These are phyloP conservation scores for Jamesozyma piceae DNA, from an alignment of 805 yeast species.

Conservation along the genomic window DNA sequence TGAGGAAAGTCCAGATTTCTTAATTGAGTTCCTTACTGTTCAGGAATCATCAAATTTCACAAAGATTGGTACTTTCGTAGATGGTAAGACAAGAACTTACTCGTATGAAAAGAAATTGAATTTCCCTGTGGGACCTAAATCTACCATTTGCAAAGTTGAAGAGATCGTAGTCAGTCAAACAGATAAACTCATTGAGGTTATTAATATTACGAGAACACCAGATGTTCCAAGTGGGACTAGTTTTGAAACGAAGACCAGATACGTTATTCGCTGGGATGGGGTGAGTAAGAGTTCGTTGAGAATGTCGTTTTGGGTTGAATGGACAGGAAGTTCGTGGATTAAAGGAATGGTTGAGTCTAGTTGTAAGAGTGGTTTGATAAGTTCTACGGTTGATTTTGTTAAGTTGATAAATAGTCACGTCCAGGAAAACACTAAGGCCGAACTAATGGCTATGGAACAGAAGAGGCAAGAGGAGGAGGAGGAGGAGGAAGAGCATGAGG, in stretches of 20 bases:
- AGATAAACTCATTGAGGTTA: constrained; percentile 45
- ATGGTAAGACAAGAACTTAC: constrained; percentile 40
- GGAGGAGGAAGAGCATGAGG: not conserved
- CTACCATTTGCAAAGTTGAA: constrained; percentile 61
- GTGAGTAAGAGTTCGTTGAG: constrained; percentile 42
- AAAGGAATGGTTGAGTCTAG: constrained; percentile 79
- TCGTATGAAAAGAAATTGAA: constrained; percentile 66
- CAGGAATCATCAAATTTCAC: constrained; percentile 33
- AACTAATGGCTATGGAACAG: not conserved
- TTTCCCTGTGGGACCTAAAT: constrained; percentile 85
- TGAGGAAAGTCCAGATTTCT: constrained; percentile 39
- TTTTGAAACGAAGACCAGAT: constrained; percentile 64
- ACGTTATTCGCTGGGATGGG: constrained; percentile 63
- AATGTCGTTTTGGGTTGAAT: constrained; percentile 60
- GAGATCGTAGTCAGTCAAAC: constrained; percentile 50
- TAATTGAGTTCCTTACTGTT: constrained; percentile 33
- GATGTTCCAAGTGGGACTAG: constrained; percentile 87
- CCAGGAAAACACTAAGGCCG: constrained; percentile 8
- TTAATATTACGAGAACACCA: constrained; percentile 65
- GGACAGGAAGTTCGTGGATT: constrained; percentile 89
- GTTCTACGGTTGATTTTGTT: constrained; percentile 42
- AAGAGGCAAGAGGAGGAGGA: not conserved
- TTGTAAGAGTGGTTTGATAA: constrained; percentile 64
- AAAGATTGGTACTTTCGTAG: constrained; percentile 27
- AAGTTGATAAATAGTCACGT: constrained; percentile 18